Base-by-base conservation (phyloP, 2,329 filamentous ascomycete species). In the Pezizomycotina sp. region DNA sequence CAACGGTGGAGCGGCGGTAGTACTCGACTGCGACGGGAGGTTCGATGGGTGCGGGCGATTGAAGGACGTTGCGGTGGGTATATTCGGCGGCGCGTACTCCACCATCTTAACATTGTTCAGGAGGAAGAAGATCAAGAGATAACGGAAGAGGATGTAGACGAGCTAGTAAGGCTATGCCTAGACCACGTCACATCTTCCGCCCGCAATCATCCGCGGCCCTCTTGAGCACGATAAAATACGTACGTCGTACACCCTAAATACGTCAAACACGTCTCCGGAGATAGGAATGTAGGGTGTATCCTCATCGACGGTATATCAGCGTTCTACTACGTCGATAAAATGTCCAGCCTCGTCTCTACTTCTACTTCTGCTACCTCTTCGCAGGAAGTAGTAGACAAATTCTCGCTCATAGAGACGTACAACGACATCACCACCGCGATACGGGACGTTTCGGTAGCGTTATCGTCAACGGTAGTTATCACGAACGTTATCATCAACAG, bases 21-120 rank as follows among this genome's bases (percentile, higher is more conserved):
- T 71, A 46, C 53, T 74, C 27, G 70, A 75, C 50, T 61, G 63
- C 1, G 64, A 73, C 38, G 57, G 58, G 41, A 61, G 62, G 16
- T 71, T 75, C 53, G 62, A 62, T 36, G 57, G 67, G 18, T 32
- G 56, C 5, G 58, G 65, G 15, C 59, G 75, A 6, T 55, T 52
- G 2, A 36, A 55, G 29, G 48, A 60, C 20, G 56, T 63, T 39
- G 16, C 9, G 12, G 21, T 18, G 20, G 24, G 30, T 19, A 19
- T 36, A n/a, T 18, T 28, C 14, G 8, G 25, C 9, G 27, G 33
- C n/a, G n/a, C n/a, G n/a, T n/a, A n/a, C n/a, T n/a, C n/a, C n/a
- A n/a, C 16, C 18, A 16, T 15, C n/a, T 18, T n/a, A 24, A 14
- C 12, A 10, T 9, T 9, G 19, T 9, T 3, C 10, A 16, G 9